Percentiles rank a stretch among this genome's conserved stretches.
These are phyloP conservation scores for Lachnum nothofagi DNA, from an alignment of 2,329 filamentous ascomycete genomes.

Conservation along the genomic window DNA sequence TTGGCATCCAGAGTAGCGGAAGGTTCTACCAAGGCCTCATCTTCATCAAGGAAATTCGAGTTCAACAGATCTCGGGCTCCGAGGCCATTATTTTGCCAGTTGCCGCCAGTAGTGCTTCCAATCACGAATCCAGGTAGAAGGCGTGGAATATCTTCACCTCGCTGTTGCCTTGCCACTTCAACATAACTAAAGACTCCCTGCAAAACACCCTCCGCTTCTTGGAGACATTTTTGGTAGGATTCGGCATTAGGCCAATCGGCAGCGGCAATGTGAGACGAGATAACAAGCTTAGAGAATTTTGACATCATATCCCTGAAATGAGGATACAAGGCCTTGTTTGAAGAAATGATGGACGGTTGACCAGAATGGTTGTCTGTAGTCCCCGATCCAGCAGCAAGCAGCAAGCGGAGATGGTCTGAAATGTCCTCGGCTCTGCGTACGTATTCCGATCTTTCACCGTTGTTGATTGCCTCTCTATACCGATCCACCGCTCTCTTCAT, in stretches of 20 bases:
- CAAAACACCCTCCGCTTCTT: conserved; percentile 94
- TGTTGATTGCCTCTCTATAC: conserved; percentile 84
- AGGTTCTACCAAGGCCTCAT: conserved; percentile 67
- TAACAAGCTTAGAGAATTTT: conserved; percentile 96
- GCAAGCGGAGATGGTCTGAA: conserved; percentile 85
- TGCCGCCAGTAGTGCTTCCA: conserved; percentile 76
- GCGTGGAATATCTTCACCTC: conserved; percentile 88
- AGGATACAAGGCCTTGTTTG: conserved; percentile 93
- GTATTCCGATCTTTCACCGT: conserved; percentile 79
- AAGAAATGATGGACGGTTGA: conserved; percentile 98
- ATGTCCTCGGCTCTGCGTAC: conserved; percentile 95
- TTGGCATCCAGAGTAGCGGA: conserved; percentile 68
- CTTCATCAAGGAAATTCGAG: conserved; percentile 81
- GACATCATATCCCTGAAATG: conserved; percentile 99
- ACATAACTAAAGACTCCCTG: conserved; percentile 94
- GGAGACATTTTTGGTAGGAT: conserved; percentile 88
- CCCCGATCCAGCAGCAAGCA: conserved; percentile 91
- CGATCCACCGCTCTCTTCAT: conserved; percentile 87
- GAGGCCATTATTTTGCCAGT: conserved; percentile 73
- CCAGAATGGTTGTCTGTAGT: conserved; percentile 98
- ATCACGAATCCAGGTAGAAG: conserved; percentile 89
- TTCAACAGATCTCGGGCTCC: conserved; percentile 65
- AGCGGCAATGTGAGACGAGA: conserved; percentile 95
- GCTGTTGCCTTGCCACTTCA: conserved; percentile 86
- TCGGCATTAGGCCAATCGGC: conserved; percentile 94